A percentile compares a stretch with the other conserved stretches of the same genome.
These are phyloP conservation scores for Selenicereus undatus DNA, from an alignment of 148 eudicot genomes.

Conservation along the genomic window DNA sequence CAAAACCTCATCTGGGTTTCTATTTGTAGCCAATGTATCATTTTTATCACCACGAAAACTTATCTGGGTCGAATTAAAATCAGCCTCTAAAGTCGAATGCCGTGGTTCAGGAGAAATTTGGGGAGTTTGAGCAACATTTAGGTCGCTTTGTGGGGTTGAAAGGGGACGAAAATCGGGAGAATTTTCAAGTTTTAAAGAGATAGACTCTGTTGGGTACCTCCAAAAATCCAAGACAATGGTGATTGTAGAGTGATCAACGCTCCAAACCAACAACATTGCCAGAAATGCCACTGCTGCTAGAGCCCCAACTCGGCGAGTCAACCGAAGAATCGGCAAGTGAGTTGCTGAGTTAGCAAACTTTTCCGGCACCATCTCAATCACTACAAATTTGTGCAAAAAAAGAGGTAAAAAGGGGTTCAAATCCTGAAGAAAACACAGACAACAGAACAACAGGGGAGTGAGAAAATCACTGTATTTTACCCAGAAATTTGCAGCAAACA, in stretches of 20 bases:
- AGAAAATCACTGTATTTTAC: constrained; percentile 17
- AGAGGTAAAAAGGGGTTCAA: constrained; percentile 2
- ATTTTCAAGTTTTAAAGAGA: constrained; percentile 5
- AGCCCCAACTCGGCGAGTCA: constrained; percentile 39
- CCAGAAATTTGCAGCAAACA: constrained; percentile 15
- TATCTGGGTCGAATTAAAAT: constrained; percentile 16
- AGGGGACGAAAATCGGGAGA: background rate
- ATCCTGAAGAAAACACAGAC: constrained; percentile 19
- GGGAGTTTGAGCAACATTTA: background rate
- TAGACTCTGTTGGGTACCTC: constrained; percentile 29
- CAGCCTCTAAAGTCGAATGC: constrained; percentile 13
- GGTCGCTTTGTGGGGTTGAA: background rate
- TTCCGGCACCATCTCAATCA: constrained; percentile 39
- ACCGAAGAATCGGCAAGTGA: constrained; percentile 33
- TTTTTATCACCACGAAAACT: constrained; percentile 3
- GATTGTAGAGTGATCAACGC: constrained; percentile 34
- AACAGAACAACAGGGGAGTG: constrained; percentile 22
- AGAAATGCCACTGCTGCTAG: constrained; percentile 15
- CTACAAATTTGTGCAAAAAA: constrained; percentile 17
- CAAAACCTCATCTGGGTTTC: constrained; percentile 26
- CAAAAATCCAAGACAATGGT: constrained; percentile 27
- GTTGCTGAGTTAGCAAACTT: constrained; percentile 33
- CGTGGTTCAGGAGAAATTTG: background rate
- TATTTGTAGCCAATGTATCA: constrained; percentile 20
- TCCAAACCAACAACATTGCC: constrained; percentile 34